Base-by-base conservation (phyloP, 495 filamentous ascomycete species). In the Penicillium simplicissimum region DNA sequence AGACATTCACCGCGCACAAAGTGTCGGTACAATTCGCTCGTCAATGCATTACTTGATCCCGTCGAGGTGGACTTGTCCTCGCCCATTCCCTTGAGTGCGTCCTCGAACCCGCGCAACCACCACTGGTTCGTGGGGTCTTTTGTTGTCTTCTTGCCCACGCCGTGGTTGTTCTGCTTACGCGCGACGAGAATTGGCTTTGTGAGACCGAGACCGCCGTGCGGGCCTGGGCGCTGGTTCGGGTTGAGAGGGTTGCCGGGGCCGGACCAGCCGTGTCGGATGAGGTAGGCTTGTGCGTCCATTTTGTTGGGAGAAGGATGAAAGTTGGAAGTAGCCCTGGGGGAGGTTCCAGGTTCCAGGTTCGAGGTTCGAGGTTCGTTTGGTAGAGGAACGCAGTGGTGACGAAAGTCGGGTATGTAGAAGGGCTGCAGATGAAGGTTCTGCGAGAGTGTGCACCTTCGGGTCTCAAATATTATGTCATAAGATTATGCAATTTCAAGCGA, bases 91-190 rank as follows among this genome's bases (percentile, higher is more conserved):
- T 90, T 88, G 60, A 94, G 75, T 31, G 87, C 87, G 69, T 88
- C 84, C 75, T 94, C 90, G 66, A 93, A 92, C 47, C 90, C 90
- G 49, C 87, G 82, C 59, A 92, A 73, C 90, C 90, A 93, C 90
- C 90, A 94, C 63, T 90, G 88, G 63, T 84, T 85, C 47, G 85
- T 89, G 15, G 71, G 70, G 66, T 83, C 81, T 48, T 82, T 81
- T 52, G 87, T 87, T n/a, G 79, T 76, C 65, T 84, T 86, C 71
- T 86, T 87, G 56, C 90, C 90, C 4, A 94, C 76, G 33, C 90
- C 90, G 61, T 85, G 77, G 57, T 84, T 86, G 73, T 91, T 87
- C 35, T 82, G 73, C 72, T 90, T 90, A 55, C 84, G 85, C 15
- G 85, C 81, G 31, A 92, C 79, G 43, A 90, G 82, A 28, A 94